Evolutionary conservation across 306 rosid species (phyloP).

Genomic region (Argentina anserina): DNA sequence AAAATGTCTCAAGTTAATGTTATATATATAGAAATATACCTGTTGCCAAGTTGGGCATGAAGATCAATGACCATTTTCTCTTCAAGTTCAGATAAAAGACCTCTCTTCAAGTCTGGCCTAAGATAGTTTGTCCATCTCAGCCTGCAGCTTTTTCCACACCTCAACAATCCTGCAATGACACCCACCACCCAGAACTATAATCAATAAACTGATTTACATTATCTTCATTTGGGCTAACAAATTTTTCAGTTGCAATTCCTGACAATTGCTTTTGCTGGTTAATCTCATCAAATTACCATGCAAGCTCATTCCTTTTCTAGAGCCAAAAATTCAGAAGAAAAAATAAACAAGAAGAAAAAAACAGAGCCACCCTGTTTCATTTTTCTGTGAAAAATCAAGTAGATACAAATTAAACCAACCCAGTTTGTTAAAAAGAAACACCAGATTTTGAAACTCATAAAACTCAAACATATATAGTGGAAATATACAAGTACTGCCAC

Average conservation of each 20-base stretch:
- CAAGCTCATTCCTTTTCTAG: not conserved
- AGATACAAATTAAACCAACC: not conserved
- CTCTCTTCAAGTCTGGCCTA: conserved; percentile 92
- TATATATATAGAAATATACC: conserved; percentile 46
- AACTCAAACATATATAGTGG: not conserved
- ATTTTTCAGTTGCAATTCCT: not conserved
- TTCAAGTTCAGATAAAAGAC: conserved; percentile 74
- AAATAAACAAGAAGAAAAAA: not conserved
- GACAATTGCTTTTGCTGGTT: not conserved
- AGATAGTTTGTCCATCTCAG: conserved; percentile 91
- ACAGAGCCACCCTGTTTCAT: conserved; percentile 1
- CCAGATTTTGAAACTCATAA: not conserved
- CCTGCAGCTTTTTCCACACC: conserved; percentile 97
- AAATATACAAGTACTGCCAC: not conserved
- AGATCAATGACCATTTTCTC: conserved; percentile 92
- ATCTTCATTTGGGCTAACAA: not conserved
- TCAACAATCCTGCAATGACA: conserved; percentile 63
- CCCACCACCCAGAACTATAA: conserved; percentile 6
- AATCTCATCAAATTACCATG: not conserved
- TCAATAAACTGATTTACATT: not conserved
- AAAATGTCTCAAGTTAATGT: not conserved
- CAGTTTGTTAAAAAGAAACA: not conserved
- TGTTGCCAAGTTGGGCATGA: conserved; percentile 92
- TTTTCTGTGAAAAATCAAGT: not conserved
- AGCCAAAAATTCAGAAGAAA: no score